These are phyloP conservation scores for Irpex sp. DNA, from an alignment of 1,284 basidiomycete genomes.

Conservation along the genomic window DNA sequence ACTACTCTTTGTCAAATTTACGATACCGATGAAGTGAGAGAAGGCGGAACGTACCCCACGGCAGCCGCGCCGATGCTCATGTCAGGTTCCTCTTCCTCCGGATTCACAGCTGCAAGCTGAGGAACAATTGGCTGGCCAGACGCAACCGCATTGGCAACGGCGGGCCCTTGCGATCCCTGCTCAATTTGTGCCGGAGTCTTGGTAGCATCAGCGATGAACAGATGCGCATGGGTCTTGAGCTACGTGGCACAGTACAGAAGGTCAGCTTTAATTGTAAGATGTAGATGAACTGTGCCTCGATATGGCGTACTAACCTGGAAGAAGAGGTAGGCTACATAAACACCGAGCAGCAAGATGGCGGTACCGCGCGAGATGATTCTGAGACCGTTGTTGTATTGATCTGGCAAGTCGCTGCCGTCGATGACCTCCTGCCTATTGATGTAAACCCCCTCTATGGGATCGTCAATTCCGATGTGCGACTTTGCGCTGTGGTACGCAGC, in stretches of 20 bases:
- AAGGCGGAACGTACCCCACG: slow-evolving; percentile 39
- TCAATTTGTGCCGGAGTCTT: background rate
- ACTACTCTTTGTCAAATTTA: slow-evolving; percentile 28
- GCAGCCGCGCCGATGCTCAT: slow-evolving; percentile 73
- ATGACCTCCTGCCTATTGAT: slow-evolving; percentile 7
- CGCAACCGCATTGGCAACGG: background rate
- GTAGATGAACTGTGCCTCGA: background rate
- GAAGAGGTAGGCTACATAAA: slow-evolving; percentile 80
- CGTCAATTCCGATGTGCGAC: slow-evolving; percentile 17
- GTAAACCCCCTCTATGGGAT: slow-evolving; percentile 9
- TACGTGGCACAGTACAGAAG: slow-evolving; percentile 28
- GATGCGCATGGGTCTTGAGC: slow-evolving; percentile 31
- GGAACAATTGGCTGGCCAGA: background rate
- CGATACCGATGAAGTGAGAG: background rate
- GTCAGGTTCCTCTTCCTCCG: slow-evolving; percentile 48
- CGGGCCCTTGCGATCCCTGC: background rate
- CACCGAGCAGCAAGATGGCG: slow-evolving; percentile 73
- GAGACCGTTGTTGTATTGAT: slow-evolving; percentile 47
- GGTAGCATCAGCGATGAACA: slow-evolving; percentile 13
- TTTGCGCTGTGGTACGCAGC: slow-evolving; percentile 75
- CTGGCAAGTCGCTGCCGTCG: slow-evolving; percentile 23
- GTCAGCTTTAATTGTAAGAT: background rate
- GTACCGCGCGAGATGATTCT: slow-evolving; percentile 84
- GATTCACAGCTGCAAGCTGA: slow-evolving; percentile 22
- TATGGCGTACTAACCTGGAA: slow-evolving; percentile 55